Conservation (phyloP, 2,329 filamentous ascomycete species). For the Aspergillus pseudoglaucus region DNA sequence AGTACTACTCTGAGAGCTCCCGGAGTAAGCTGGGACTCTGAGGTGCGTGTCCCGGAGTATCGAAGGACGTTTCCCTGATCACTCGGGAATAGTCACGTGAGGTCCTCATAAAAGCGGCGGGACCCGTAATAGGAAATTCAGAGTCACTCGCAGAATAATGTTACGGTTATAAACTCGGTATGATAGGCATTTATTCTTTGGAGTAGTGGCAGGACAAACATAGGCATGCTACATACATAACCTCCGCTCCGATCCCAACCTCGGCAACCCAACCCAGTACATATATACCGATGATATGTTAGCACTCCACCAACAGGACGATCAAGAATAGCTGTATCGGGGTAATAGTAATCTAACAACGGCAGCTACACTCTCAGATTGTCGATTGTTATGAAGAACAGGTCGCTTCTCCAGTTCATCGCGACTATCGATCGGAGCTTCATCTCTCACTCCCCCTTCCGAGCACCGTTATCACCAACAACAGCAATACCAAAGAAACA, state of each 20-base stretch:
- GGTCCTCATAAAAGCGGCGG: too few relatives aligned
- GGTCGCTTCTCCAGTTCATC: slow-evolving; percentile 1
- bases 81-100: too few relatives aligned
- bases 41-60: too few relatives aligned
- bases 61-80: too few relatives aligned
- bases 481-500: background rate
- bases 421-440: slow-evolving; percentile 3
- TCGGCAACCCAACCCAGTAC: slow-evolving; percentile 5
- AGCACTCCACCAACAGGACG: background rate
- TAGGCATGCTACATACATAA: too few relatives aligned
- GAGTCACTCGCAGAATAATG: too few relatives aligned
- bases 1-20: too few relatives aligned
- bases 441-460: background rate
- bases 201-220: too few relatives aligned
- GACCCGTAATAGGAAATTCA: too few relatives aligned
- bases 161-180: too few relatives aligned
- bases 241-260: slow-evolving; percentile 2
- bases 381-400: background rate
- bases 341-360: background rate
- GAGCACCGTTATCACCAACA: background rate
- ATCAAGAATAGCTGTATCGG: too few relatives aligned
- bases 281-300: slow-evolving; percentile 4
- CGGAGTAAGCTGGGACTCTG: too few relatives aligned
- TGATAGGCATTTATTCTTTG: background rate
- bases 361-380: background rate